Evolutionary conservation across 176 grass and related monocot species (phyloP), one percentile per base, ranked within the genome.

Genomic region (Paspalum notatum): DNA sequence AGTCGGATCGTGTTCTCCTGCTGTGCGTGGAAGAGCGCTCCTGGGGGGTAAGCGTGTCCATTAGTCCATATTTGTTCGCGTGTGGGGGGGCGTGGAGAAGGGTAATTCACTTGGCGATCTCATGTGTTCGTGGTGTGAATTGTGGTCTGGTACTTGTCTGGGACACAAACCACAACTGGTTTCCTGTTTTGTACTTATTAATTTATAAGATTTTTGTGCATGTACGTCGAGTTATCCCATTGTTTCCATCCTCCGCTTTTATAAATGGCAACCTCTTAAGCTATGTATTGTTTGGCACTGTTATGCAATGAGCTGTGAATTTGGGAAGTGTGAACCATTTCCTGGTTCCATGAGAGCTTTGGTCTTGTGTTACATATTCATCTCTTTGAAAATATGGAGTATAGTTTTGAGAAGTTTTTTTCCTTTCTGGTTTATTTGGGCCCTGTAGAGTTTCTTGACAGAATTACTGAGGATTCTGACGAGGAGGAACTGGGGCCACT

Each of bases 401-500:
- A 56, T 38, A 22, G 1, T 57, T 57, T 40, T 14, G 10, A 57
- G 5, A 74, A 42, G 51, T 74, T 56, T 40, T 5, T 40, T 40
- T 21, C 18, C 48, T n/a, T 70, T 4, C 21, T 6, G 18, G 18
- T 21, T 41, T 39, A 38, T 74, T 42, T 41, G 51, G 51, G 32
- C 6, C 38, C 12, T 56, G 51, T 12, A 74, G 71, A 22, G 11
- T 1, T 42, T 38, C 3, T 74, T 1, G 50, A 74, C 3, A 74
- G 51, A n/a, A 56, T 74, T 11, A 8, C 6, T 41, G 52, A 56
- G 38, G 6, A 41, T 3, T 15, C 51, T n/a, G 51, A 74, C 5
- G 12, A 74, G 71, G 20, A 14, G 9, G 71, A 74, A 17, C 37
- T 56, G 18, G 71, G 71, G 71, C 71, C 71, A 42, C 71, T 74